Evolutionary conservation across 1,284 basidiomycete genomes (phyloP).

Genomic region (Heterobasidion occidentale): DNA sequence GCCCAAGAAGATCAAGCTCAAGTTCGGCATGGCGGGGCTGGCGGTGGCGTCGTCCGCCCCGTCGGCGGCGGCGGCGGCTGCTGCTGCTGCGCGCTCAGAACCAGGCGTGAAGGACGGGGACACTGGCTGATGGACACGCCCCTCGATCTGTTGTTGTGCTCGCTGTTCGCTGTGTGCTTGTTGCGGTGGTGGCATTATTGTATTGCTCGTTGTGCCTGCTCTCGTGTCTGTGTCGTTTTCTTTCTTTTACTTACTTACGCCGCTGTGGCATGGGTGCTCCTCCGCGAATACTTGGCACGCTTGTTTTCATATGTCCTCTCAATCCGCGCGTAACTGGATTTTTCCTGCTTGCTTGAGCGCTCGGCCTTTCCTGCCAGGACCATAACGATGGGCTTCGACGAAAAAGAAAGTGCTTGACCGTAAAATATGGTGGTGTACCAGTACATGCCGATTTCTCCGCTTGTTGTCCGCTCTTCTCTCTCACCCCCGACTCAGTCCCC

Average conservation of each 20-base stretch:
- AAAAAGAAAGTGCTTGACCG: no score
- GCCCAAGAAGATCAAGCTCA: slow-evolving; percentile 74
- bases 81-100: slow-evolving; percentile 44
- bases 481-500: no score
- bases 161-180: background rate
- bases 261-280: no score
- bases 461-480: no score
- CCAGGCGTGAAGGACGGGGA: slow-evolving; percentile 67
- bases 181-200: background rate
- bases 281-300: background rate
- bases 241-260: background rate
- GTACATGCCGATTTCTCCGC: no score
- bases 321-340: background rate
- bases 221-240: background rate
- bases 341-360: background rate
- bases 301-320: background rate
- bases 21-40: slow-evolving; percentile 45
- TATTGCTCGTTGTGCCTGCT: background rate
- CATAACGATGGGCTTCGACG: no score
- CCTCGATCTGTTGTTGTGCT: background rate
- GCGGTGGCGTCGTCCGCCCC: slow-evolving; percentile 29
- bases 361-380: background rate
- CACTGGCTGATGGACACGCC: slow-evolving; percentile 39
- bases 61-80: slow-evolving; percentile 27
- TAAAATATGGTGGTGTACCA: no score